Conservation (phyloP, 139 green algal genomes). For the Chlorella sp. region DNA sequence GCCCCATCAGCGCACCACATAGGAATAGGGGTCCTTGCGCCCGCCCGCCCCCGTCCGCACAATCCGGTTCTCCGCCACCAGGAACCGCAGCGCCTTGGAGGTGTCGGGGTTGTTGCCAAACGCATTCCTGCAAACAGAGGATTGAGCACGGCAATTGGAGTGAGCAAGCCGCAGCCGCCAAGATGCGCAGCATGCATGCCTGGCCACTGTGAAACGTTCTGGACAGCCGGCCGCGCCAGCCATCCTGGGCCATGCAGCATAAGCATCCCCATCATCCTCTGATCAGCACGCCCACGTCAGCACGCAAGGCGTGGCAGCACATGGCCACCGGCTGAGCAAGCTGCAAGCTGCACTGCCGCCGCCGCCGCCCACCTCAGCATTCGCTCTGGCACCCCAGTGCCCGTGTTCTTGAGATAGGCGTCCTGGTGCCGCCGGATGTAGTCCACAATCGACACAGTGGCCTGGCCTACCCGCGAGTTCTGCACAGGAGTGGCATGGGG, state of each 20-base stretch:
- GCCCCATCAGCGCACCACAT: constrained; percentile 33
- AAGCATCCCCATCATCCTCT: too few relatives aligned
- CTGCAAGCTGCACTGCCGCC: too few relatives aligned
- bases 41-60: constrained; percentile 49
- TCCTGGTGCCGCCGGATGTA: constrained; percentile 42
- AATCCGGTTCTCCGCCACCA: constrained; percentile 48
- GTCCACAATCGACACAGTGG: constrained; percentile 25
- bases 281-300: too few relatives aligned
- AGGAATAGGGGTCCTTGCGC: constrained; percentile 54
- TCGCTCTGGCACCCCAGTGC: constrained; percentile 41
- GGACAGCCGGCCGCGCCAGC: too few relatives aligned
- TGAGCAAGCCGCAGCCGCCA: too few relatives aligned
- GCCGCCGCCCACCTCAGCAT: constrained; percentile 34
- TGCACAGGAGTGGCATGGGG: not conserved
- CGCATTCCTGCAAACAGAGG: constrained; percentile 19
- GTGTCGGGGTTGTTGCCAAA: constrained; percentile 71
- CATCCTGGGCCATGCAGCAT: too few relatives aligned
- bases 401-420: constrained; percentile 6
- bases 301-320: too few relatives aligned
- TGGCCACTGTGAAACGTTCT: too few relatives aligned
- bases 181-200: too few relatives aligned
- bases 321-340: too few relatives aligned
- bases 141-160: not conserved
- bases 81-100: constrained; percentile 61
- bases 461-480: constrained; percentile 44